These are phyloP conservation scores for Gigaspora rosea DNA, from an alignment of 192 early-diverging fungal species.

Conservation along the genomic window DNA sequence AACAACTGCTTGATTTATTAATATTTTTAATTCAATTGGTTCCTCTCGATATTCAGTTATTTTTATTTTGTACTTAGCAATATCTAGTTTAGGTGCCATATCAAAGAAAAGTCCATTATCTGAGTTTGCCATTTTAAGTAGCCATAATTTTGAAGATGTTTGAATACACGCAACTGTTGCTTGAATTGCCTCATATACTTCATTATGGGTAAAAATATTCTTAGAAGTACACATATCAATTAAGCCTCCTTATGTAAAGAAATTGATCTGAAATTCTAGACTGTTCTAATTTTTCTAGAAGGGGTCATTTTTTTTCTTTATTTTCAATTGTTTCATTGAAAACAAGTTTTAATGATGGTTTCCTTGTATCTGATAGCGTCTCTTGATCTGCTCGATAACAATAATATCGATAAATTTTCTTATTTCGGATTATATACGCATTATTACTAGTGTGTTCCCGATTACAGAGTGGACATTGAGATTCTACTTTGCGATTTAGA, in stretches of 20 bases:
- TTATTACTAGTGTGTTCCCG: slow-evolving; percentile 4
- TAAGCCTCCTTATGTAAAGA: neutral
- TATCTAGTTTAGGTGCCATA: neutral
- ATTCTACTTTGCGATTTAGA: neutral
- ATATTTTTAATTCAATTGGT: neutral
- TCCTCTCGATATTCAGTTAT: neutral
- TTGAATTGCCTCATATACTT: slow-evolving; percentile 4
- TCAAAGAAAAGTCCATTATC: slow-evolving; percentile 1
- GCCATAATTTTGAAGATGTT: slow-evolving; percentile 13
- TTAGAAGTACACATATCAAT: neutral
- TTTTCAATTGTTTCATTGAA: neutral
- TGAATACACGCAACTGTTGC: neutral
- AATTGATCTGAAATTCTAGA: neutral
- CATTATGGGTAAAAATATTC: neutral
- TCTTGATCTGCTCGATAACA: slow-evolving; percentile 4
- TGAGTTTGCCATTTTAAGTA: slow-evolving; percentile 18
- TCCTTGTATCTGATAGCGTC: neutral
- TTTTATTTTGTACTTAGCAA: slow-evolving; percentile 9
- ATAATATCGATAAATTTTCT: slow-evolving; percentile 1
- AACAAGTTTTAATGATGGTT: neutral
- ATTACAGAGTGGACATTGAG: neutral
- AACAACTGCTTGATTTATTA: slow-evolving; percentile 5
- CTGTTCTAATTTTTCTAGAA: neutral
- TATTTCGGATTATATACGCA: slow-evolving; percentile 7
- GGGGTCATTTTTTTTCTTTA: neutral